A percentile compares a stretch with the other conserved stretches of the same genome.
phyloP scores from a whole-genome alignment of 2,329 filamentous ascomycete species.

The Colletotrichum sublineola region DNA sequence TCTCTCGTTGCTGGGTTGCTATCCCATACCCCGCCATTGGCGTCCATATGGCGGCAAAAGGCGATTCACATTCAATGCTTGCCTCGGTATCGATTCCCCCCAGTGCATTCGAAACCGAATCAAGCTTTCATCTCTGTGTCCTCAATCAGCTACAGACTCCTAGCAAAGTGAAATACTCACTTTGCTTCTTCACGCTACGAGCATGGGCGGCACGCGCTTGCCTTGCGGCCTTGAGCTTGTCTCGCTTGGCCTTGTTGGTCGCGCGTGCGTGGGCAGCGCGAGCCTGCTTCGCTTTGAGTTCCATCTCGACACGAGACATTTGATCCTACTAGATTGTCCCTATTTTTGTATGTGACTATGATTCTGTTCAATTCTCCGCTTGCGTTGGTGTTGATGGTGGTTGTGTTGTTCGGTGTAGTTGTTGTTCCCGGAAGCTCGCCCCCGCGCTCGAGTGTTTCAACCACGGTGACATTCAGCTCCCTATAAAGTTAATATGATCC shows the following conservation, averaged over 20 bases:
- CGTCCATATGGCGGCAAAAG: not conserved
- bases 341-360: not conserved
- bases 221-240: slow-evolving; percentile 20
- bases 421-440: too few relatives aligned
- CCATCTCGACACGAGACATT: slow-evolving; percentile 4
- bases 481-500: too few relatives aligned
- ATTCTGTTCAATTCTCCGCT: too few relatives aligned
- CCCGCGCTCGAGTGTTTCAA: too few relatives aligned
- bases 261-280: slow-evolving; percentile 24
- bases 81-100: not conserved
- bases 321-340: not conserved
- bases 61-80: not conserved
- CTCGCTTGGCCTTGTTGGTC: slow-evolving; percentile 8
- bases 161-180: not conserved
- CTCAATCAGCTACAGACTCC: not conserved
- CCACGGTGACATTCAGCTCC: too few relatives aligned
- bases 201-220: slow-evolving; percentile 6
- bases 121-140: not conserved
- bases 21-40: not conserved
- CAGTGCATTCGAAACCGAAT: too few relatives aligned
- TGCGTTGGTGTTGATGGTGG: too few relatives aligned
- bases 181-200: slow-evolving; percentile 1
- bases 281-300: slow-evolving; percentile 15
- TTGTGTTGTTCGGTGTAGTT: too few relatives aligned
- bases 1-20: not conserved